Conservation (phyloP, 2,329 filamentous ascomycete genomes). For the Rachicladosporium sp. region DNA sequence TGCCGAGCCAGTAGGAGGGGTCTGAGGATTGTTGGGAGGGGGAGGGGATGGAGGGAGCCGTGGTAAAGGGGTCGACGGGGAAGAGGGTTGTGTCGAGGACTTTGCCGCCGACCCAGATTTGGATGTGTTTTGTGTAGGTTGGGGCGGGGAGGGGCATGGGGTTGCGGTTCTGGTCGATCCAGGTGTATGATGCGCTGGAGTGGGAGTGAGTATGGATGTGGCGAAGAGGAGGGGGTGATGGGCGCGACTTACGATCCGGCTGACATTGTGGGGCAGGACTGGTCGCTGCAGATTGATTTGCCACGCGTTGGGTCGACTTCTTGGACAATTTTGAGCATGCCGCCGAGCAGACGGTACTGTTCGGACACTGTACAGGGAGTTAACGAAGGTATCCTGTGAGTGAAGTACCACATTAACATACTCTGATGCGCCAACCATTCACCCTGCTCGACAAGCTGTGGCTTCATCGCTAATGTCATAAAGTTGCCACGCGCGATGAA, state of each 20-base stretch:
- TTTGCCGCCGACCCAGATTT: constrained; percentile 95
- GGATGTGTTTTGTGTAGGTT: constrained; percentile 90
- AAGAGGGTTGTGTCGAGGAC: constrained; percentile 84
- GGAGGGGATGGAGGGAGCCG: constrained; percentile 45
- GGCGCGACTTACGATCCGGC: constrained; percentile 65
- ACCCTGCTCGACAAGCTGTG: constrained; percentile 83
- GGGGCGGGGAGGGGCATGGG: constrained; percentile 85
- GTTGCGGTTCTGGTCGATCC: constrained; percentile 77
- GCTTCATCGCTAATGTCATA: constrained; percentile 84
- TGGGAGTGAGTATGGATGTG: constrained; percentile 1
- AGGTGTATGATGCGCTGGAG: constrained; percentile 83
- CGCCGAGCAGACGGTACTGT: constrained; percentile 78
- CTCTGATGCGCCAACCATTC: constrained; percentile 96
- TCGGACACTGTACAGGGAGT: constrained; percentile 58
- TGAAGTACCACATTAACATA: constrained; percentile 29
- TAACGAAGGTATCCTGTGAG: not conserved
- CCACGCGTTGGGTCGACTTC: constrained; percentile 69
- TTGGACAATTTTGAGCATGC: constrained; percentile 79
- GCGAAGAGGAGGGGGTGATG: not conserved
- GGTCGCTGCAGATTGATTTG: constrained; percentile 68
- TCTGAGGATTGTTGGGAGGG: constrained; percentile 33
- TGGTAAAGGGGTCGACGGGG: constrained; percentile 68
- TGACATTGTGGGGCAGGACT: constrained; percentile 81
- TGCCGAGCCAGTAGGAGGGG: constrained; percentile 68
- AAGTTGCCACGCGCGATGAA: constrained; percentile 96